Percentiles rank a stretch among this genome's conserved stretches.
Evolutionary conservation across 2,329 filamentous ascomycete species (phyloP).

Genomic region (Fusarium succisae): DNA sequence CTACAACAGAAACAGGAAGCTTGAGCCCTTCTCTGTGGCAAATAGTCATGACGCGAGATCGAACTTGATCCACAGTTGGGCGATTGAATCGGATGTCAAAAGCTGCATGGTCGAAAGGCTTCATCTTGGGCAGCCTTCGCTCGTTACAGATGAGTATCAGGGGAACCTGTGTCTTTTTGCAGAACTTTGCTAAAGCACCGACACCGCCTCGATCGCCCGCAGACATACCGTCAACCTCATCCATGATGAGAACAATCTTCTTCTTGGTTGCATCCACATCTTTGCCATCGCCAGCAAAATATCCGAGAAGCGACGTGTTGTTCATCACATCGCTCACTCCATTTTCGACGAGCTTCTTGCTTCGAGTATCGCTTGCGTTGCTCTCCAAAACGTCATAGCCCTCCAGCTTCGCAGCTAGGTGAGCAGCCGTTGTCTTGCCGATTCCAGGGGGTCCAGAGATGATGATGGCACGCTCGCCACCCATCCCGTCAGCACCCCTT

Average conservation of each 20-base stretch:
- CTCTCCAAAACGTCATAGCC: constrained; percentile 94
- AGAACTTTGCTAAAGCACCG: constrained; percentile 90
- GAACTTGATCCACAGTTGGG: constrained; percentile 89
- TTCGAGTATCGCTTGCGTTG: constrained; percentile 94
- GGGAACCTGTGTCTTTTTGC: constrained; percentile 93
- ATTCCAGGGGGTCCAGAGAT: constrained; percentile 96
- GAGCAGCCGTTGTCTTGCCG: constrained; percentile 96
- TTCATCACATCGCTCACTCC: constrained; percentile 91
- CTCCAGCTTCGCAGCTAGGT: constrained; percentile 90
- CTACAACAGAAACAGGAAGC: constrained; percentile 82
- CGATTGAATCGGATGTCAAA: constrained; percentile 88
- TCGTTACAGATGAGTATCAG: constrained; percentile 99
- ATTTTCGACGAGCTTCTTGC: constrained; percentile 92
- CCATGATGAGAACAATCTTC: constrained; percentile 97
- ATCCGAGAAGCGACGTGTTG: constrained; percentile 91
- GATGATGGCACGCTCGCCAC: constrained; percentile 87
- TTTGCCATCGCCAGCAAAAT: constrained; percentile 86
- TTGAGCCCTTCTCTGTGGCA: constrained; percentile 91
- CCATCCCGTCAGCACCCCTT: constrained; percentile 84
- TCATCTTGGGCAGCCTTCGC: constrained; percentile 93
- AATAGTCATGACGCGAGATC: constrained; percentile 93
- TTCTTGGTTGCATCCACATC: constrained; percentile 83
- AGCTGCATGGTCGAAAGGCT: constrained; percentile 89
- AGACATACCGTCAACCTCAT: constrained; percentile 99
- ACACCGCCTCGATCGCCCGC: constrained; percentile 96